Conservation (phyloP, 1,139 yeast species). For the Scheffersomyces lignicola region DNA sequence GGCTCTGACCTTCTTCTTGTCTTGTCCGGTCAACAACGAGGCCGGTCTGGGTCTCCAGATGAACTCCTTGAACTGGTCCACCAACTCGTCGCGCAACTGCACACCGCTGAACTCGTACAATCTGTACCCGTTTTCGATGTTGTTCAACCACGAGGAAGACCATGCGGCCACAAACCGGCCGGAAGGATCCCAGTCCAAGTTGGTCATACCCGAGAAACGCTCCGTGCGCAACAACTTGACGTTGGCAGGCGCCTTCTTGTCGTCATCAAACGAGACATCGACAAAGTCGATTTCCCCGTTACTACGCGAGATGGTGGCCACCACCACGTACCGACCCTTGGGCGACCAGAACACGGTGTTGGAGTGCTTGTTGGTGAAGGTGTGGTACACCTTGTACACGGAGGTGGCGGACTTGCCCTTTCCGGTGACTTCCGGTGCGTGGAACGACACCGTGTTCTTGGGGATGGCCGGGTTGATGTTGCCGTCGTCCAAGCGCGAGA, state of each 20-base stretch:
- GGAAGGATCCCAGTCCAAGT: constrained; percentile 91
- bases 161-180: constrained; percentile 88
- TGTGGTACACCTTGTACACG: constrained; percentile 41
- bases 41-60: constrained; percentile 98
- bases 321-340: constrained; percentile 82
- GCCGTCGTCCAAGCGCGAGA: constrained; percentile 66
- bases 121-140: constrained; percentile 87
- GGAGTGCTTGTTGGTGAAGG: constrained; percentile 61
- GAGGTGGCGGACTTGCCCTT: constrained; percentile 73
- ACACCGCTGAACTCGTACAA: constrained; percentile 84
- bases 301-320: constrained; percentile 68
- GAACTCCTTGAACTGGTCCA: constrained; percentile 85
- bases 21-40: constrained; percentile 70
- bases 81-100: constrained; percentile 67
- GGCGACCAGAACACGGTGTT: constrained; percentile 90
- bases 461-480: constrained; percentile 69
- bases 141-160: constrained; percentile 85
- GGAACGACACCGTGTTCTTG: constrained; percentile 74
- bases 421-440: constrained; percentile 87
- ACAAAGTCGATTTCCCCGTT: constrained; percentile 78
- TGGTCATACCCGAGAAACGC: constrained; percentile 77
- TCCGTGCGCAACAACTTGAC: constrained; percentile 65
- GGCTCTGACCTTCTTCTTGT: constrained; percentile 87
- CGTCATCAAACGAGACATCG: constrained; percentile 84
- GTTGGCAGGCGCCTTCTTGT: constrained; percentile 52